These are phyloP conservation scores for Cladophialophora exuberans DNA, from an alignment of 2,329 filamentous ascomycete genomes.

Conservation along the genomic window DNA sequence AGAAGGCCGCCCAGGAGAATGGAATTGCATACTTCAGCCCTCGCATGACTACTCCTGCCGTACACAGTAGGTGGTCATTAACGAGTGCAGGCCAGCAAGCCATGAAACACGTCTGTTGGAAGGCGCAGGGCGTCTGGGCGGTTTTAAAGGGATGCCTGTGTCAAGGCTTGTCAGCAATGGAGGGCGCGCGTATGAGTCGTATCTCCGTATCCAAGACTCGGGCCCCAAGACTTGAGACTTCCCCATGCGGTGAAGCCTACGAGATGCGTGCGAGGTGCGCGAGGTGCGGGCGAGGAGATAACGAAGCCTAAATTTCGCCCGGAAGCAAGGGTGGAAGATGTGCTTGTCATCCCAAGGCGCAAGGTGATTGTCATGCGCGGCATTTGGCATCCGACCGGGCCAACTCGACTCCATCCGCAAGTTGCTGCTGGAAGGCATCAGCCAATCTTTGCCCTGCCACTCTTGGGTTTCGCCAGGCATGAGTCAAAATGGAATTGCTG, in stretches of 20 bases:
- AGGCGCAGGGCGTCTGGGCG: conserved; percentile 1
- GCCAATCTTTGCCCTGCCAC: conserved; percentile 17
- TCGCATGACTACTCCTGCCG: too few species aligned
- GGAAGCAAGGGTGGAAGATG: too few species aligned
- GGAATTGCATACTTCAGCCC: too few species aligned
- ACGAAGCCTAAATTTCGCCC: too few species aligned
- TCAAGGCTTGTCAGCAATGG: background rate
- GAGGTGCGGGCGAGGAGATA: too few species aligned
- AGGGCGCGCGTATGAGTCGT: background rate
- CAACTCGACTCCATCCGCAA: conserved; percentile 2
- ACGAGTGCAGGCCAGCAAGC: background rate
- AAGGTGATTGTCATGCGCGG: conserved; percentile 12
- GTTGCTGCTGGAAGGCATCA: conserved; percentile 13
- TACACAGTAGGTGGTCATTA: too few species aligned
- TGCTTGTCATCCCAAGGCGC: too few species aligned
- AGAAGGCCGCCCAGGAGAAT: too few species aligned
- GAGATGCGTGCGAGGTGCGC: background rate
- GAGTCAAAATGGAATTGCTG: conserved; percentile 21
- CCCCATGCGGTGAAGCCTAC: conserved; percentile 7
- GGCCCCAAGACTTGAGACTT: background rate
- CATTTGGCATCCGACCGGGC: conserved; percentile 18
- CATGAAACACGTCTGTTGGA: background rate
- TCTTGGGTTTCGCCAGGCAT: conserved; percentile 17
- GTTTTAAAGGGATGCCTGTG: background rate
- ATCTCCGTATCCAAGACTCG: background rate